Evolutionary conservation across 352 stramenopile genomes (phyloP), one percentile per base, ranked within the genome.

Genomic region (Pythium dissimile): DNA sequence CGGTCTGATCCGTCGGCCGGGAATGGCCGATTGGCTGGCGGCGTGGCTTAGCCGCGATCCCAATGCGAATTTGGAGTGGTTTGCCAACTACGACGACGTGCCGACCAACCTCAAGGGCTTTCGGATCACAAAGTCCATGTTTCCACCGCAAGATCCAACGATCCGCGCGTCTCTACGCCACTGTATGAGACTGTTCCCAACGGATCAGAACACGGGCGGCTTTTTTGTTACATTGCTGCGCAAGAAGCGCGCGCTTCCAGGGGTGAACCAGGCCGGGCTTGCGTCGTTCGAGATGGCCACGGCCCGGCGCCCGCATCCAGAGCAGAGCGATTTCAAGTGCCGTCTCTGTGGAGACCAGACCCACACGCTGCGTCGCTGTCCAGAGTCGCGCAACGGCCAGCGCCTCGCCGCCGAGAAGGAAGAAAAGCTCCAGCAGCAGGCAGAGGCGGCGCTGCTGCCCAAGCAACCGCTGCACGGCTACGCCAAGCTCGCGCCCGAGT

Each of bases 151-250:
- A 1, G 50, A 79, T 24, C 58, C 95, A 27, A 56, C 69, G 8
- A 68, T 70, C 30, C 34, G 35, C 2, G 43, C 44, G 2, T 44
- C 81, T 31, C 70, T 98, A 18, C 69, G 91, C 37, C 60, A 78
- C 21, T 98, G 91, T 59, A 77, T 97, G 64, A 83, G 97, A 6
- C 80, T 99, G 32, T 88, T 99, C 44, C 97, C 97, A 5, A 98
- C 98, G 20, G 95, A 99, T 71, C 86, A 98, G 49, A 93, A 99
- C 68, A 98, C 95, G 1, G 97, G 96, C 27, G 97, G 97, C 16
- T 99, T 99, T 70, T 99, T 99, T 67, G 81, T 99, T 15, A 89
- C 91, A 20, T 75, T 99, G 8, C 73, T 99, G 24, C 66, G 84
- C 28, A 98, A 98, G 57, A 77, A 53, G 39, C 64, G 31, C 26